phyloP scores from a whole-genome alignment of 192 early-diverging fungal genomes.

The Podila horticola region DNA sequence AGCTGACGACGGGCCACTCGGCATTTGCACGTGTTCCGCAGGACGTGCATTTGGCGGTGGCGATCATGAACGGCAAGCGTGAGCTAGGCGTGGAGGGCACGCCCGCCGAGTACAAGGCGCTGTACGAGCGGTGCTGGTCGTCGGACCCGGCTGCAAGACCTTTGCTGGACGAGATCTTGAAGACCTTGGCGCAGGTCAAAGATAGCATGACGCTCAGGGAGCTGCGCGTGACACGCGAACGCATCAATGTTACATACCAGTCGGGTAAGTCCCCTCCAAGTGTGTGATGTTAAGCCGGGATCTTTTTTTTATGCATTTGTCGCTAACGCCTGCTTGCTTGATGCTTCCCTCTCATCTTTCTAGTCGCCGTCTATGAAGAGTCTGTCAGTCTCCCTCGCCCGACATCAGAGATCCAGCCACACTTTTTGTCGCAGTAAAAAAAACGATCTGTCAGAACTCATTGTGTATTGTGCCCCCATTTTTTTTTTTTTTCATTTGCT shows the following conservation, averaged over 20 bases:
- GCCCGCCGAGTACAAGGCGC: constrained; percentile 29
- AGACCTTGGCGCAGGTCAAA: constrained; percentile 14
- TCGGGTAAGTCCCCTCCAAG: constrained; percentile 19
- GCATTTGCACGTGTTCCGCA: constrained; percentile 36
- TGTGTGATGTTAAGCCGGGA: background rate
- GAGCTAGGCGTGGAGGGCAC: constrained; percentile 45
- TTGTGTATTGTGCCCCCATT: too few relatives aligned
- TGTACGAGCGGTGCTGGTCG: constrained; percentile 53
- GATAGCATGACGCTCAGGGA: constrained; percentile 34
- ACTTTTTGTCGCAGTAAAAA: constrained; percentile 6
- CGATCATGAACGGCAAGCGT: constrained; percentile 50
- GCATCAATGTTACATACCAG: constrained; percentile 11
- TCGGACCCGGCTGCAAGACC: constrained; percentile 34
- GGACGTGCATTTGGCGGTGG: constrained; percentile 33
- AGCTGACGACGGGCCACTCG: constrained; percentile 38
- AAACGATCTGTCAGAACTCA: too few relatives aligned
- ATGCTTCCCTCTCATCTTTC: background rate
- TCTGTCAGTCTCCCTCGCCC: constrained; percentile 37
- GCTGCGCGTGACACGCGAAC: constrained; percentile 12
- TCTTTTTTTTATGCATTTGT: background rate
- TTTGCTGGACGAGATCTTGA: constrained; percentile 23
- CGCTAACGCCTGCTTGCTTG: background rate
- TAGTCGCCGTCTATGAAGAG: constrained; percentile 32
- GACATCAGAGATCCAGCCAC: constrained; percentile 46
- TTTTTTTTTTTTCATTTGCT: too few relatives aligned